Conservation (phyloP, 2,329 filamentous ascomycete species). For the Lecanicillium sp. region DNA sequence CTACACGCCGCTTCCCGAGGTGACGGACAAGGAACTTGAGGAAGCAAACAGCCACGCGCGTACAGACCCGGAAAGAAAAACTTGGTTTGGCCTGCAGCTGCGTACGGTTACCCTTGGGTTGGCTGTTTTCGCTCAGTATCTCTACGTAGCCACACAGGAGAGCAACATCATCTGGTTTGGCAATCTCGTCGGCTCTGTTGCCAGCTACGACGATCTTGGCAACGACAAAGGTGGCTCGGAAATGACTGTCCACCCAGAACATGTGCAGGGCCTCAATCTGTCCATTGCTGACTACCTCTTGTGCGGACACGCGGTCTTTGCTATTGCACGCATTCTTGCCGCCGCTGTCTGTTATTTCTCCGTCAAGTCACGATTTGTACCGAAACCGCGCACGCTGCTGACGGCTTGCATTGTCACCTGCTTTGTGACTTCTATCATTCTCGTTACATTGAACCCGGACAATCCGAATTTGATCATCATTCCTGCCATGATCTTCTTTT, state of each 20-base stretch:
- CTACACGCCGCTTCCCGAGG: constrained; percentile 60
- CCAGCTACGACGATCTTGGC: constrained; percentile 19
- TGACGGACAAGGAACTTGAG: constrained; percentile 50
- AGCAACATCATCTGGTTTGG: constrained; percentile 56
- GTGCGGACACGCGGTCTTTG: constrained; percentile 66
- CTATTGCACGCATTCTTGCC: constrained; percentile 65
- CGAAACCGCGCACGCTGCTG: constrained; percentile 65
- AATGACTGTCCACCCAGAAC: constrained; percentile 21
- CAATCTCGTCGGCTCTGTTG: constrained; percentile 39
- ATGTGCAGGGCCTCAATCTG: constrained; percentile 42
- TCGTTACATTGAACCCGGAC: constrained; percentile 37
- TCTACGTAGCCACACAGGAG: constrained; percentile 71
- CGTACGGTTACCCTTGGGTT: constrained; percentile 57
- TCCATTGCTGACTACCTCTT: constrained; percentile 61
- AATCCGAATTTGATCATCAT: constrained; percentile 46
- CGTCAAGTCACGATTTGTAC: constrained; percentile 41
- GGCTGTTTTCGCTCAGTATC: constrained; percentile 70
- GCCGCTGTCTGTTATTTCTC: constrained; percentile 57
- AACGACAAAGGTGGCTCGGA: constrained; percentile 23
- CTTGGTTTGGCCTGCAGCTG: constrained; percentile 42
- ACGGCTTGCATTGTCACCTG: constrained; percentile 55
- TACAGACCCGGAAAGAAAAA: constrained; percentile 45
- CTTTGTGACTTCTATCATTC: constrained; percentile 48
- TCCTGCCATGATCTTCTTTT: constrained; percentile 66
- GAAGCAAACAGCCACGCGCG: constrained; percentile 41